phyloP scores from a whole-genome alignment of 768 basidiomycete genomes.

The Paxillus involutus region DNA sequence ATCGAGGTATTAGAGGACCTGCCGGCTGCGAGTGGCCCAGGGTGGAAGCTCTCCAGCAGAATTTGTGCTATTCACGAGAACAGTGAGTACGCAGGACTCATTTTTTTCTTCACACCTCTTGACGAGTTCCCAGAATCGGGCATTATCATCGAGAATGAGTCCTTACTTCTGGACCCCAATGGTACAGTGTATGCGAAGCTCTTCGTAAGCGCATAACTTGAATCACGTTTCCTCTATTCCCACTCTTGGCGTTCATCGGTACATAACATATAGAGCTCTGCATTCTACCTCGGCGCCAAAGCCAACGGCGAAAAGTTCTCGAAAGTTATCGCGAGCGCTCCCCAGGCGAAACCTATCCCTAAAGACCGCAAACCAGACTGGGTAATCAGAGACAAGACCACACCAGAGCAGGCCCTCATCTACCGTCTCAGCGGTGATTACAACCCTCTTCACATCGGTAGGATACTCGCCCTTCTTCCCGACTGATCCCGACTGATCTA shows the following conservation, averaged over 20 bases:
- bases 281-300: slow-evolving; percentile 70
- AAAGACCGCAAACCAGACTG: slow-evolving; percentile 62
- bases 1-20: slow-evolving; percentile 81
- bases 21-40: slow-evolving; percentile 71
- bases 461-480: slow-evolving; percentile 4
- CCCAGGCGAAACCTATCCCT: slow-evolving; percentile 59
- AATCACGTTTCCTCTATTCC: not conserved
- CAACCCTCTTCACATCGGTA: slow-evolving; percentile 76
- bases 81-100: slow-evolving; percentile 46
- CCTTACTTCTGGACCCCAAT: slow-evolving; percentile 57
- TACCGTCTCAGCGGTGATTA: slow-evolving; percentile 80
- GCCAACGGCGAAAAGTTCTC: slow-evolving; percentile 60
- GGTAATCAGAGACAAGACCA: slow-evolving; percentile 60
- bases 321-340: slow-evolving; percentile 60
- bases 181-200: slow-evolving; percentile 62
- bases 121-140: slow-evolving; percentile 56
- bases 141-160: slow-evolving; percentile 68
- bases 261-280: slow-evolving; percentile 45
- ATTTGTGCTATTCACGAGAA: slow-evolving; percentile 78
- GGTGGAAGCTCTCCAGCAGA: slow-evolving; percentile 72
- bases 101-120: not conserved
- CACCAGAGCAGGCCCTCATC: slow-evolving; percentile 63
- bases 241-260: not conserved
- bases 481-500: not conserved
- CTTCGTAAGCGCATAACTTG: slow-evolving; percentile 42